Base-by-base conservation (phyloP, 768 basidiomycete genomes). In the Suillus weaverae region DNA sequence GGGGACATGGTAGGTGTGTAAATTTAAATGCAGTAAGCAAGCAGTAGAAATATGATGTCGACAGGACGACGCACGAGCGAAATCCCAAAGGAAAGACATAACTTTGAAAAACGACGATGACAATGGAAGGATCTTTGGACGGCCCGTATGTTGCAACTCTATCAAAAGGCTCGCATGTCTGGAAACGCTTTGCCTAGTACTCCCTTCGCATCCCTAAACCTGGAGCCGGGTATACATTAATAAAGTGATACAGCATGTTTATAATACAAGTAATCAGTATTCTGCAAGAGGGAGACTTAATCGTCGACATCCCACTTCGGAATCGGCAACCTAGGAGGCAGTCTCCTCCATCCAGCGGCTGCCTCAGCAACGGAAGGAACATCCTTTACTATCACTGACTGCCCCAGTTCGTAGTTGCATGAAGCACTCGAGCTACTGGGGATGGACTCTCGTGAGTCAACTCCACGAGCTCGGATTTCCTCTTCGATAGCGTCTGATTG, bases 281-380 rank as follows among this genome's bases (percentile, higher is more conserved):
- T 16, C 22, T 14, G 48, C 48, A 50, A 22, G 43, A 44, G 20
- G 9, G 13, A 3, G 13, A 26, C 14, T 50, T 22, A 50, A 50
- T 50, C 22, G 30, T 59, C 16, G 10, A 64, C 11, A 30, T 73
- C 73, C 74, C 74, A 76, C 64, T 73, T 76, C 30, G 74, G 74
- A 50, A 76, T 74, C 14, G 74, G 76, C 11, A 44, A 68, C 10
- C 76, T 72, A 61, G 74, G 70, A 22, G 74, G 75, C 33, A 76
- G 70, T 50, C 69, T 67, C 32, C 71, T 69, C 72, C 76, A 75
- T 5, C 64, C 60, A 20, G 62, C 54, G 26, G 9, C 13, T 53
- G 39, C 56, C 10, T 41, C 18, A 5, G 38, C 39, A 41, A 41
- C 39, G 18, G 18, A 20, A 32, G 57, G 57, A 32, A 59, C 18